Percentiles rank a stretch among this genome's conserved stretches.
These are phyloP conservation scores for Penicilliopsis zonata DNA, from an alignment of 495 filamentous ascomycete genomes.

Conservation along the genomic window DNA sequence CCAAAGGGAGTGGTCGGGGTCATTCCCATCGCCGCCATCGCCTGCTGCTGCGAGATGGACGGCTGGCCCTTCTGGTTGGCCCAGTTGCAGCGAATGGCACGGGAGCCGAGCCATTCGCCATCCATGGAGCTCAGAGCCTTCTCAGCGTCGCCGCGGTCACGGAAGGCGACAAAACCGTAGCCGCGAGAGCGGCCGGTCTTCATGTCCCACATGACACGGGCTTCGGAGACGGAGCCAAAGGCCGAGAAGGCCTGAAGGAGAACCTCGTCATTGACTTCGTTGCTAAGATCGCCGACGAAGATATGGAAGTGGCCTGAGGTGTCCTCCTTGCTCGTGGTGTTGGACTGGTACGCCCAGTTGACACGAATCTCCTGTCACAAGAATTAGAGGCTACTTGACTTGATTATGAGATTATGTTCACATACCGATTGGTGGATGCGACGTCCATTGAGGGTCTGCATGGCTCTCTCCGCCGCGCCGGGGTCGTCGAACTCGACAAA, in stretches of 20 bases:
- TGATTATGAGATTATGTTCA: conserved; percentile 6
- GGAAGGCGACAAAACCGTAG: conserved; percentile 97
- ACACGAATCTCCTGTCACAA: conserved; percentile 82
- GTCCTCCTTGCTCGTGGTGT: conserved; percentile 89
- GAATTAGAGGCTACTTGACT: conserved; percentile 6
- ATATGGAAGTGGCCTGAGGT: conserved; percentile 99
- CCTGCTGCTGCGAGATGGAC: conserved; percentile 93
- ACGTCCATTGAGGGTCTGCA: conserved; percentile 91
- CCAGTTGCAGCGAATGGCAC: conserved; percentile 99
- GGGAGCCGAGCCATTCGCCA: conserved; percentile 97
- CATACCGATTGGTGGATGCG: conserved; percentile 89
- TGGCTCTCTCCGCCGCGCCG: conserved; percentile 87
- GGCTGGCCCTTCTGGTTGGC: conserved; percentile 99
- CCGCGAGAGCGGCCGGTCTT: conserved; percentile 96
- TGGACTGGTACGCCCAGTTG: conserved; percentile 99
- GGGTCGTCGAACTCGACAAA: conserved; percentile 99
- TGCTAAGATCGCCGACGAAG: conserved; percentile 96
- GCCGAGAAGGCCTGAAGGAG: conserved; percentile 91
- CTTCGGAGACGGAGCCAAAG: conserved; percentile 95
- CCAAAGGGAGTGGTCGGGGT: conserved; percentile 93
- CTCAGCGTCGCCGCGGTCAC: conserved; percentile 87
- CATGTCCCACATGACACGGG: conserved; percentile 99
- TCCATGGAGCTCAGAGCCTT: conserved; percentile 97
- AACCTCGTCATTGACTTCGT: conserved; percentile 97
- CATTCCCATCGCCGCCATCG: conserved; percentile 97